phyloP scores from a whole-genome alignment of 306 rosid species.

The Potentilla sterilis region DNA sequence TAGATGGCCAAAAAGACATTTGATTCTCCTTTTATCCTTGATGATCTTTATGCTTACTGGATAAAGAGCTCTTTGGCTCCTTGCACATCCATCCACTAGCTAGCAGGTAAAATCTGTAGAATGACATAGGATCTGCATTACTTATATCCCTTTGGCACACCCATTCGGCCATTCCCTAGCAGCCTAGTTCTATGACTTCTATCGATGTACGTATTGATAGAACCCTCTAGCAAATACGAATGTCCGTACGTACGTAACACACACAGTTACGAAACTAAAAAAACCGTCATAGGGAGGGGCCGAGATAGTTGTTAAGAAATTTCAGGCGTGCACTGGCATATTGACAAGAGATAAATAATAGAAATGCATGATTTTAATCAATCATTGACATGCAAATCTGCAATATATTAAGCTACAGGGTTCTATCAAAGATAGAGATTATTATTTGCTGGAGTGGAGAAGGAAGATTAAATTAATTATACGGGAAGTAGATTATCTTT shows the following conservation, averaged over 20 bases:
- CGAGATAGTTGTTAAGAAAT: neutral
- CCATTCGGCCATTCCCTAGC: neutral
- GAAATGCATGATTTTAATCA: neutral
- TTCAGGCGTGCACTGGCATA: neutral
- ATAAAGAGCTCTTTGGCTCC: neutral
- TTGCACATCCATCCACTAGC: neutral
- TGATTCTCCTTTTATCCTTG: constrained; percentile 1
- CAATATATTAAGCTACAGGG: neutral
- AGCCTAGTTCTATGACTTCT: too few relatives aligned
- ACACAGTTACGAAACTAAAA: too few relatives aligned
- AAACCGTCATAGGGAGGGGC: too few relatives aligned
- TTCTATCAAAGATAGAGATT: neutral
- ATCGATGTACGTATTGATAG: too few relatives aligned
- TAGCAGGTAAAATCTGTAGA: neutral
- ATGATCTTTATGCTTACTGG: constrained; percentile 7
- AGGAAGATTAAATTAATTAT: neutral
- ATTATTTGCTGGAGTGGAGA: neutral
- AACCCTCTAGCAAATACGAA: too few relatives aligned
- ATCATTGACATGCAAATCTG: neutral
- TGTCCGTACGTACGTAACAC: neutral
- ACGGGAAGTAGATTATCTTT: neutral
- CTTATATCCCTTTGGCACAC: neutral
- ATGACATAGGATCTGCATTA: neutral
- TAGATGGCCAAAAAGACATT: neutral
- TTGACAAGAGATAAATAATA: neutral